Percentiles rank a stretch among this genome's conserved stretches.
Conservation (phyloP, 768 basidiomycete genomes). For the Lentinus brumalis region DNA sequence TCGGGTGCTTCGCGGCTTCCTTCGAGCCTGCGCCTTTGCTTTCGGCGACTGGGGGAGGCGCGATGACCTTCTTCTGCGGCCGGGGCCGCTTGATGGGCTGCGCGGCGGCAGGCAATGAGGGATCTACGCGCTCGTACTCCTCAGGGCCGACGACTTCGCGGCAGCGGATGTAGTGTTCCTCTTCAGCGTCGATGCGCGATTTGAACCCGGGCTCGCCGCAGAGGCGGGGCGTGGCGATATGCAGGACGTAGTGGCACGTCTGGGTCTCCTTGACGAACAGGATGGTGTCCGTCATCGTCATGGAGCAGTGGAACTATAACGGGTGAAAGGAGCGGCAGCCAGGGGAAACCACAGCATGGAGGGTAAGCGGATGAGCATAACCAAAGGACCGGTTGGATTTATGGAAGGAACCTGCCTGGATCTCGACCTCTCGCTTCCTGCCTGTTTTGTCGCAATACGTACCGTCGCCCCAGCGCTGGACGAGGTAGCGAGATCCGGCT, state of each 20-base stretch:
- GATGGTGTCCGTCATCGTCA: slow-evolving; percentile 90
- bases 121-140: slow-evolving; percentile 29
- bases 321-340: background rate
- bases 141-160: slow-evolving; percentile 61
- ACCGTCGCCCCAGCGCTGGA: slow-evolving; percentile 90
- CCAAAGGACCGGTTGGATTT: slow-evolving; percentile 8
- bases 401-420: slow-evolving; percentile 68
- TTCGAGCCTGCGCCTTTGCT: background rate
- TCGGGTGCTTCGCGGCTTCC: background rate
- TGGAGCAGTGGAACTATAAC: slow-evolving; percentile 88
- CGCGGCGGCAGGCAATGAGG: slow-evolving; percentile 49
- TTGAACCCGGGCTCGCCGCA: slow-evolving; percentile 94
- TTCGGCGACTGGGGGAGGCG: slow-evolving; percentile 31
- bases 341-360: slow-evolving; percentile 13
- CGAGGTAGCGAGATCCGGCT: slow-evolving; percentile 88
- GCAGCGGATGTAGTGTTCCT: slow-evolving; percentile 75
- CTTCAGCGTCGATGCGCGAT: slow-evolving; percentile 64
- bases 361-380: background rate
- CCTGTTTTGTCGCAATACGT: slow-evolving; percentile 93
- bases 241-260: slow-evolving; percentile 91
- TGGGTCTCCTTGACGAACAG: slow-evolving; percentile 91
- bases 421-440: slow-evolving; percentile 85
- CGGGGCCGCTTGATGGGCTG: slow-evolving; percentile 55
- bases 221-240: slow-evolving; percentile 92
- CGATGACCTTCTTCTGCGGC: slow-evolving; percentile 48